Evolutionary conservation across 768 basidiomycete genomes (phyloP).

Genomic region (Pleurotus tuber-regium): DNA sequence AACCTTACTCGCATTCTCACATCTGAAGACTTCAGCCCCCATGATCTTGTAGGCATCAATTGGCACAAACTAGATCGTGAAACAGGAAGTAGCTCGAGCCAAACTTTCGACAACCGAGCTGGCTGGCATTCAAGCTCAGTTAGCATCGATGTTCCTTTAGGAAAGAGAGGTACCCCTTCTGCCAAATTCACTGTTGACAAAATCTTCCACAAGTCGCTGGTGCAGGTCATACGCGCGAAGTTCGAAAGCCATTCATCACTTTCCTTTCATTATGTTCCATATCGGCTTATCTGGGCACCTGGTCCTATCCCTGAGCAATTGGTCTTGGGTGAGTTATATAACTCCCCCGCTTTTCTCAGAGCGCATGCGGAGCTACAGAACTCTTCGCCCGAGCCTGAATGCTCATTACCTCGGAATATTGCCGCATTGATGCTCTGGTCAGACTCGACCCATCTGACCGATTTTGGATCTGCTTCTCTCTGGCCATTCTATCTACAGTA

Average conservation of each 20-base stretch:
- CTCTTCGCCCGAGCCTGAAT: conserved; percentile 2
- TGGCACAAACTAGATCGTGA: conserved; percentile 10
- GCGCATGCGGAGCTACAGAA: conserved; percentile 1
- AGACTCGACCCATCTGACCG: conserved; percentile 16
- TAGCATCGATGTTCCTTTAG: conserved; percentile 8
- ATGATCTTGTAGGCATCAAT: conserved; percentile 7
- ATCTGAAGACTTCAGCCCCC: conserved; percentile 1
- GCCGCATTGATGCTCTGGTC: conserved; percentile 16
- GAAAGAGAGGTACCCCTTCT: not conserved
- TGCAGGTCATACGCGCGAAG: conserved; percentile 15
- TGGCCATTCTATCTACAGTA: conserved; percentile 14
- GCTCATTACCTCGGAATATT: conserved; percentile 13
- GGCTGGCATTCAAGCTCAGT: conserved; percentile 14
- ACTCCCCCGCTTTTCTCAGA: not conserved
- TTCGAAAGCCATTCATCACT: conserved; percentile 2
- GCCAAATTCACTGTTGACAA: conserved; percentile 4
- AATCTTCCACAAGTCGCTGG: conserved; percentile 15
- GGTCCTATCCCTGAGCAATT: not conserved
- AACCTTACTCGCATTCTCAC: conserved; percentile 12
- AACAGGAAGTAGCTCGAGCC: not conserved
- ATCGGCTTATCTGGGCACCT: conserved; percentile 8
- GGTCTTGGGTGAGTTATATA: not conserved
- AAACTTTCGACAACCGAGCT: conserved; percentile 12
- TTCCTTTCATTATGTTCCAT: conserved; percentile 13
- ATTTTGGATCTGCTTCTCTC: conserved; percentile 13